Evolutionary conservation across 257 asterid genomes (phyloP).

Genomic region (Verbascum thapsus): DNA sequence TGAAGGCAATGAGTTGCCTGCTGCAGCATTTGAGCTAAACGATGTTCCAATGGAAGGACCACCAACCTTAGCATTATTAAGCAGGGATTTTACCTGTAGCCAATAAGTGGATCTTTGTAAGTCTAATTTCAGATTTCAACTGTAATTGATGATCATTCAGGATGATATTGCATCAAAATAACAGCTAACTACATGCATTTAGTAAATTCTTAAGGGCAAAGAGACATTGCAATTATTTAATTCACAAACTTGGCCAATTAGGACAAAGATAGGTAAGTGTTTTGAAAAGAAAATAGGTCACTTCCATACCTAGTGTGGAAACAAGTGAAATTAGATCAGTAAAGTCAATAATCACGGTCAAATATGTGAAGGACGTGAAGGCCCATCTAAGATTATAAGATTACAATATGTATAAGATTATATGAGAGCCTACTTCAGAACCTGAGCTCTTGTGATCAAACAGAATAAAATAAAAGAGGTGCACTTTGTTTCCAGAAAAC

Average conservation of each 20-base stretch:
- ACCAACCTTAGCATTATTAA: slow-evolving; percentile 80
- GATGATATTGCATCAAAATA: slow-evolving; percentile 20
- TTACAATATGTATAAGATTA: neutral
- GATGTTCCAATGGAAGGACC: slow-evolving; percentile 72
- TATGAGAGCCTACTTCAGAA: neutral
- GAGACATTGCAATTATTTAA: neutral
- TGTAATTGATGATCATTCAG: neutral
- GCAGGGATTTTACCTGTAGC: slow-evolving; percentile 83
- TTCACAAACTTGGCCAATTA: neutral
- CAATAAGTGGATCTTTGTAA: slow-evolving; percentile 25
- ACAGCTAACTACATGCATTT: slow-evolving; percentile 18
- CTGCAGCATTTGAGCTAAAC: slow-evolving; percentile 54
- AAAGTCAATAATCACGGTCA: neutral
- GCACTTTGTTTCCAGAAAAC: neutral
- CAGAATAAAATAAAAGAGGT: neutral
- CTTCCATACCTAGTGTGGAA: slow-evolving; percentile 2
- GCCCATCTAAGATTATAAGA: neutral
- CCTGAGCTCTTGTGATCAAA: neutral
- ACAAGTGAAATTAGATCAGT: neutral
- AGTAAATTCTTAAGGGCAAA: slow-evolving; percentile 10
- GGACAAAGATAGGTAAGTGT: neutral
- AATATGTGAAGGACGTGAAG: neutral
- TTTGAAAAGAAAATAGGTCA: neutral
- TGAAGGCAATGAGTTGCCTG: slow-evolving; percentile 84
- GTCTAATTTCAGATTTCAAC: slow-evolving; percentile 22